Percentiles rank a stretch among this genome's conserved stretches.
Conservation (phyloP, 495 filamentous ascomycete genomes). For the Hypoxylon fuscum region DNA sequence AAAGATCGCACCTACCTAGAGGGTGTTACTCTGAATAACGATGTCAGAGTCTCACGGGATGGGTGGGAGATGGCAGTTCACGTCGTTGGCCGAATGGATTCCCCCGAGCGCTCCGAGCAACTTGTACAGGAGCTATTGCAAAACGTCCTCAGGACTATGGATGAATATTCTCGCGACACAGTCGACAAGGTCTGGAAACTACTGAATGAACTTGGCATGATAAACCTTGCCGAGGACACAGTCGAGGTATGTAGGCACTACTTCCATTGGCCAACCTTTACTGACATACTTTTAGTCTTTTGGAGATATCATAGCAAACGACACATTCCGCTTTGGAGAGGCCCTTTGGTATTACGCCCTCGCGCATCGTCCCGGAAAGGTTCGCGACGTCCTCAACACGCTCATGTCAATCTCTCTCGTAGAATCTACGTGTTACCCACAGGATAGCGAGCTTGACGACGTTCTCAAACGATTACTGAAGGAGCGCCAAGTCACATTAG, state of each 20-base stretch:
- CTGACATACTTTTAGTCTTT: conserved; percentile 68
- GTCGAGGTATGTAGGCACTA: conserved; percentile 72
- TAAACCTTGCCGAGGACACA: conserved; percentile 72
- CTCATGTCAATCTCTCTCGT: conserved; percentile 86
- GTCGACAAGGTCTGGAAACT: conserved; percentile 79
- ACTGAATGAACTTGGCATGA: conserved; percentile 74
- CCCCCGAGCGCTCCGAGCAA: conserved; percentile 68
- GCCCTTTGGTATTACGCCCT: conserved; percentile 88
- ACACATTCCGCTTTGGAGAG: conserved; percentile 77
- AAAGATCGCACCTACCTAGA: conserved; percentile 53
- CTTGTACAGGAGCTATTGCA: conserved; percentile 64
- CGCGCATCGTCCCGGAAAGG: conserved; percentile 74
- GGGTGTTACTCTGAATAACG: conserved; percentile 38
- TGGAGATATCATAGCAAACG: conserved; percentile 72
- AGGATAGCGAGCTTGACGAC: conserved; percentile 70
- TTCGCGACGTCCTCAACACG: conserved; percentile 83
- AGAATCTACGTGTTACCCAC: conserved; percentile 81
- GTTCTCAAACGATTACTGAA: conserved; percentile 71
- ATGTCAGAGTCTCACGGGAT: conserved; percentile 58
- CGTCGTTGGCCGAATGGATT: conserved; percentile 76
- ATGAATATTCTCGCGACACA: conserved; percentile 68
- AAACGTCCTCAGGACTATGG: conserved; percentile 69
- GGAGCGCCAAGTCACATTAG: conserved; percentile 71
- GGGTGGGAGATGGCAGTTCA: conserved; percentile 90
- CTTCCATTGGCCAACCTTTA: conserved; percentile 14